These are phyloP conservation scores for Suillus hirtellus DNA, from an alignment of 768 basidiomycete species.

Conservation along the genomic window DNA sequence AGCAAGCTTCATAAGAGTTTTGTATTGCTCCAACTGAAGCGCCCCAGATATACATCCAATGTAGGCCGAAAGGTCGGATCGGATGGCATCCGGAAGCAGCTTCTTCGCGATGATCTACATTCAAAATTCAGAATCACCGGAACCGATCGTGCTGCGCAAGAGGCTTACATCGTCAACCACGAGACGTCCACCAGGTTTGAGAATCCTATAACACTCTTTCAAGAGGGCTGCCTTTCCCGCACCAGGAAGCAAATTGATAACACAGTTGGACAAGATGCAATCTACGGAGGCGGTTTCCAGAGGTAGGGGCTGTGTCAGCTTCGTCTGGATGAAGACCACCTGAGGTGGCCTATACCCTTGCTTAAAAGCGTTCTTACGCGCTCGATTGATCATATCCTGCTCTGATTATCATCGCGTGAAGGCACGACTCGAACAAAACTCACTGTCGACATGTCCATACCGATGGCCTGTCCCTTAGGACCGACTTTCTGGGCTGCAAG, in stretches of 20 bases:
- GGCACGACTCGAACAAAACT: constrained; percentile 10
- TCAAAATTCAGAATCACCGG: not conserved
- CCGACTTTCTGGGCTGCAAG: constrained; percentile 54
- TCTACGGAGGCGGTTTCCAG: constrained; percentile 50
- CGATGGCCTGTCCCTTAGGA: constrained; percentile 48
- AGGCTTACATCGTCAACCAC: constrained; percentile 47
- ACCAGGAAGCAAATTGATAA: constrained; percentile 49
- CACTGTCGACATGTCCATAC: constrained; percentile 54
- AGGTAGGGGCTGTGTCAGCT: constrained; percentile 46
- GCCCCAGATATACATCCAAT: constrained; percentile 51
- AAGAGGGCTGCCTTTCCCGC: constrained; percentile 43
- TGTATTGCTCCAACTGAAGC: constrained; percentile 40
- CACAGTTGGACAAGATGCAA: constrained; percentile 59
- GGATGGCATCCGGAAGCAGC: constrained; percentile 43
- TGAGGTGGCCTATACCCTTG: constrained; percentile 46
- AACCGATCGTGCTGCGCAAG: not conserved
- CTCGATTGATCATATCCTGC: constrained; percentile 53
- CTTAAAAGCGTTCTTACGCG: constrained; percentile 45
- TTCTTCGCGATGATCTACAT: constrained; percentile 48
- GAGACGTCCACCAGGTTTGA: constrained; percentile 59
- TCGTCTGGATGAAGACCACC: constrained; percentile 48
- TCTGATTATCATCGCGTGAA: not conserved
- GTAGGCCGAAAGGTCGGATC: constrained; percentile 41
- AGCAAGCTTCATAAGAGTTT: constrained; percentile 35
- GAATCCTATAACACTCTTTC: constrained; percentile 47